phyloP scores from a whole-genome alignment of 1,139 yeast species.

The Geotrichum candidum region DNA sequence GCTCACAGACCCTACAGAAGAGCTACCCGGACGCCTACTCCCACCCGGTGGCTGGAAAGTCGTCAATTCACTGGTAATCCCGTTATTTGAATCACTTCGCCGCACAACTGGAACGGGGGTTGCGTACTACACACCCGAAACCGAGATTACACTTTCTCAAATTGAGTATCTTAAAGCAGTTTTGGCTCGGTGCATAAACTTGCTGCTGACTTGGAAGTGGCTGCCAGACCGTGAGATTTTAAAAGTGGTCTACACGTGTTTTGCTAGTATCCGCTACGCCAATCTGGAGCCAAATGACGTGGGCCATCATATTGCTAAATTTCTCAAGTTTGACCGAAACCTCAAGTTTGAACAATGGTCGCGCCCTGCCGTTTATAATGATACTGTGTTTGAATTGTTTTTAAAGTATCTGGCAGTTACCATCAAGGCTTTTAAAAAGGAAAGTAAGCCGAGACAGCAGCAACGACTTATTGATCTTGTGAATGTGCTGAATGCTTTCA shows the following conservation, averaged over 20 bases:
- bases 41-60: slow-evolving; percentile 12
- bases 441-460: slow-evolving; percentile 5
- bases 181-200: slow-evolving; percentile 8
- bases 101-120: not conserved
- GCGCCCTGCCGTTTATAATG: not conserved
- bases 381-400: slow-evolving; percentile 12
- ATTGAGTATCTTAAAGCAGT: slow-evolving; percentile 12
- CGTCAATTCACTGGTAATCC: slow-evolving; percentile 10
- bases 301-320: slow-evolving; percentile 1
- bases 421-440: slow-evolving; percentile 4
- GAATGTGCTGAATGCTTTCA: slow-evolving; percentile 12
- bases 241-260: slow-evolving; percentile 7
- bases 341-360: not conserved
- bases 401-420: slow-evolving; percentile 8
- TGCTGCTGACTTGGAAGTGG: slow-evolving; percentile 14
- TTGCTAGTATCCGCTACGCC: slow-evolving; percentile 12
- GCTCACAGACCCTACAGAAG: not conserved
- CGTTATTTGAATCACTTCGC: slow-evolving; percentile 7
- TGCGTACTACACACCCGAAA: not conserved
- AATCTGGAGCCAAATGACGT: slow-evolving; percentile 15
- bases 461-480: slow-evolving; percentile 12
- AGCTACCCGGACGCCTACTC: not conserved
- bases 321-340: not conserved
- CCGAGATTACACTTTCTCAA: not conserved
- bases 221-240: slow-evolving; percentile 10